These are phyloP conservation scores for Vitis amurensis DNA, from an alignment of 164 flowering plant species.

Conservation along the genomic window DNA sequence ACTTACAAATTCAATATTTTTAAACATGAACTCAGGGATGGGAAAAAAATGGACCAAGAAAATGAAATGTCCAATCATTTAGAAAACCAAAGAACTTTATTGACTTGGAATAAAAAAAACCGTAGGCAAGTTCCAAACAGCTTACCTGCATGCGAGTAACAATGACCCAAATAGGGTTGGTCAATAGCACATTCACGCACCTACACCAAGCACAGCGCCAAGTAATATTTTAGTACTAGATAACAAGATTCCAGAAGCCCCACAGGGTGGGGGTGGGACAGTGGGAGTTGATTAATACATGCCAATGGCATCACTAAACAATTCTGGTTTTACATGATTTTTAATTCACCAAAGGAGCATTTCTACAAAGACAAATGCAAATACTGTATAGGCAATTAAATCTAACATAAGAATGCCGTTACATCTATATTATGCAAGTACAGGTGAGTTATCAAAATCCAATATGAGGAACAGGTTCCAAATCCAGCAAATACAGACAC, in stretches of 20 bases:
- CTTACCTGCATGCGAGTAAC: slow-evolving; percentile 98
- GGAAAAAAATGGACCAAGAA: neutral
- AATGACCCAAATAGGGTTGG: slow-evolving; percentile 96
- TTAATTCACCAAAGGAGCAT: neutral
- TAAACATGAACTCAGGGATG: neutral
- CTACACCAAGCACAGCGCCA: slow-evolving; percentile 34
- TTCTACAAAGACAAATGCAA: no score
- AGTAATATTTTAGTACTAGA: neutral
- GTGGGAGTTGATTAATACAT: neutral
- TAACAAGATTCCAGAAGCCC: neutral
- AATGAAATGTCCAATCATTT: neutral
- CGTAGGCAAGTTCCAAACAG: neutral
- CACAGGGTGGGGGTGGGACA: no score
- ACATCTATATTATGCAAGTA: no score
- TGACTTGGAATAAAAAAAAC: neutral
- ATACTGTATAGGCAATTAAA: no score
- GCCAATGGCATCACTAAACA: neutral
- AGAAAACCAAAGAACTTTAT: neutral
- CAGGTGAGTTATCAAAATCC: neutral
- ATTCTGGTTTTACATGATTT: neutral
- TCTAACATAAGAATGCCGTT: no score
- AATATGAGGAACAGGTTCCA: no score
- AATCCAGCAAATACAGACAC: no score
- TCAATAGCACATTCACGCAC: slow-evolving; percentile 91
- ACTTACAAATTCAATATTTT: neutral